Evolutionary conservation across 192 early-diverging fungal genomes (phyloP).

Genomic region (Backusella westeae): DNA sequence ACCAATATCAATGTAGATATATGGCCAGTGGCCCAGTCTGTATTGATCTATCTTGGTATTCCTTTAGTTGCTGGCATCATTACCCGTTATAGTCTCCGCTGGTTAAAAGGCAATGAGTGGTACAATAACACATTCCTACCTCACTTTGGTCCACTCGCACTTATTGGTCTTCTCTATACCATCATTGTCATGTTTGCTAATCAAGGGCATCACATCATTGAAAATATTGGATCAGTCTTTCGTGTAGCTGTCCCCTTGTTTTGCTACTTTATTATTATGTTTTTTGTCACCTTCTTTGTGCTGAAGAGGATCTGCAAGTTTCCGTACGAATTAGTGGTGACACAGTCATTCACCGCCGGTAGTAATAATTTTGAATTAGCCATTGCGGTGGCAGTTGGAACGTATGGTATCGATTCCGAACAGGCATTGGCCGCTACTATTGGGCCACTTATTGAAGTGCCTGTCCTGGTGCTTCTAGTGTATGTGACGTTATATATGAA

Average conservation of each 20-base stretch:
- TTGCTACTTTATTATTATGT: constrained; percentile 61
- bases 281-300: constrained; percentile 43
- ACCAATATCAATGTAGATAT: constrained; percentile 40
- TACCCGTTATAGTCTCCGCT: constrained; percentile 46
- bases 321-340: constrained; percentile 46
- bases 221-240: constrained; percentile 57
- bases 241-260: constrained; percentile 62
- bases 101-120: constrained; percentile 39
- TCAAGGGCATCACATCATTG: constrained; percentile 59
- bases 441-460: constrained; percentile 73
- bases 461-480: constrained; percentile 29
- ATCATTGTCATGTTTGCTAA: constrained; percentile 71
- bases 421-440: constrained; percentile 63
- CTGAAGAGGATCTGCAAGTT: constrained; percentile 34
- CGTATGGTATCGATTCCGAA: constrained; percentile 62
- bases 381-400: constrained; percentile 66
- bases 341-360: constrained; percentile 64
- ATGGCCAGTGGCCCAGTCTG: constrained; percentile 52
- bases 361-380: constrained; percentile 78
- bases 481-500: constrained; percentile 3
- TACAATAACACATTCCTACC: constrained; percentile 57
- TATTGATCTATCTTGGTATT: constrained; percentile 67
- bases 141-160: constrained; percentile 49
- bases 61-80: constrained; percentile 57
- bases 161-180: constrained; percentile 63